These are phyloP conservation scores for Nidula niveotomentosa DNA, from an alignment of 1,284 basidiomycete species.

Conservation along the genomic window DNA sequence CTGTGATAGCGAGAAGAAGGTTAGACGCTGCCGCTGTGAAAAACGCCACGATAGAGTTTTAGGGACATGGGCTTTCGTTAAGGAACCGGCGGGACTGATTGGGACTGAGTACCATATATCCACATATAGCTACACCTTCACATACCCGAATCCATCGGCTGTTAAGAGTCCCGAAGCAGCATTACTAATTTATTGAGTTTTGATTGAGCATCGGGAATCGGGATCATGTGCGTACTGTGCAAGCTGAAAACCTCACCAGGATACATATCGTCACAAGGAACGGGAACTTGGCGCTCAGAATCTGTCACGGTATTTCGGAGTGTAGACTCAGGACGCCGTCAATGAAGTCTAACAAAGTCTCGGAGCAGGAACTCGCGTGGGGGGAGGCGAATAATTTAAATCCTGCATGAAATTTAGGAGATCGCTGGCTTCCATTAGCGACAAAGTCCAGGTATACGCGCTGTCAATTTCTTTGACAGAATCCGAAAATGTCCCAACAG, in stretches of 20 bases:
- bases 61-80: slow-evolving; percentile 13
- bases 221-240: not conserved
- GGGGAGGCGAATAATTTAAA: too few relatives aligned
- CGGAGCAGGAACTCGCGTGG: too few relatives aligned
- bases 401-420: too few relatives aligned
- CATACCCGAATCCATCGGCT: slow-evolving; percentile 1
- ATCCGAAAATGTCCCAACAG: not conserved
- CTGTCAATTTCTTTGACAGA: not conserved
- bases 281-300: too few relatives aligned
- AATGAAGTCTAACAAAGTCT: too few relatives aligned
- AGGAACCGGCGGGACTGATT: slow-evolving; percentile 8
- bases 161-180: too few relatives aligned
- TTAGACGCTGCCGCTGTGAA: slow-evolving; percentile 9
- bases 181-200: too few relatives aligned
- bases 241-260: not conserved
- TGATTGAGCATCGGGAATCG: not conserved
- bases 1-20: slow-evolving; percentile 9
- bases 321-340: too few relatives aligned
- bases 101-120: not conserved
- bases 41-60: slow-evolving; percentile 20
- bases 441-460: too few relatives aligned
- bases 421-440: too few relatives aligned
- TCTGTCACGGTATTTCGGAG: too few relatives aligned
- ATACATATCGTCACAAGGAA: too few relatives aligned
- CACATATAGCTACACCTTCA: not conserved